Conservation (phyloP, 495 filamentous ascomycete genomes). For the Articulospora tetracladia region DNA sequence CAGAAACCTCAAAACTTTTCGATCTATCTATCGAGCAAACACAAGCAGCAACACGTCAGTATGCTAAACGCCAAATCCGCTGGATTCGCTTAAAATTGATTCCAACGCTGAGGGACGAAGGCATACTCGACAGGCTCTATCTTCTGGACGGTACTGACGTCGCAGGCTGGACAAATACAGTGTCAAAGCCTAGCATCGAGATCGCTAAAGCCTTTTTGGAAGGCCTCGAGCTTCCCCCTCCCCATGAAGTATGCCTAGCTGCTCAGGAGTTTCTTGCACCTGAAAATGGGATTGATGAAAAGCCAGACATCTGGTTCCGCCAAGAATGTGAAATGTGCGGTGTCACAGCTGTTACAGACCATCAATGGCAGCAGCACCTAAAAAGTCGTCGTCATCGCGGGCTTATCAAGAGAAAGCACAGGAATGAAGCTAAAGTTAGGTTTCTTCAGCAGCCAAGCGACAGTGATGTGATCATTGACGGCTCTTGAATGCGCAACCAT, state of each 20-base stretch:
- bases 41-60: constrained; percentile 79
- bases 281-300: constrained; percentile 42
- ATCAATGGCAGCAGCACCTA: constrained; percentile 74
- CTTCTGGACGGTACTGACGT: constrained; percentile 71
- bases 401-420: constrained; percentile 22
- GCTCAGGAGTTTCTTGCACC: constrained; percentile 53
- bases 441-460: constrained; percentile 3
- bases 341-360: constrained; percentile 62
- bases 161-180: constrained; percentile 47
- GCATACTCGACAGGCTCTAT: constrained; percentile 54
- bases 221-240: constrained; percentile 50
- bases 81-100: constrained; percentile 87
- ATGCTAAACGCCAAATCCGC: constrained; percentile 74
- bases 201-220: constrained; percentile 59
- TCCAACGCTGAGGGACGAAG: constrained; percentile 51
- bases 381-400: constrained; percentile 57
- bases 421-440: constrained; percentile 10
- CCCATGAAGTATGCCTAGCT: constrained; percentile 55
- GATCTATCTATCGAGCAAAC: constrained; percentile 45
- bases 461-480: neutral
- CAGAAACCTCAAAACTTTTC: constrained; percentile 40
- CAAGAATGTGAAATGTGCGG: constrained; percentile 68
- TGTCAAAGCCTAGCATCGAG: constrained; percentile 59
- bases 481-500: neutral
- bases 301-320: constrained; percentile 44